Conservation (phyloP, 768 basidiomycete genomes). For the Russula emetica region DNA sequence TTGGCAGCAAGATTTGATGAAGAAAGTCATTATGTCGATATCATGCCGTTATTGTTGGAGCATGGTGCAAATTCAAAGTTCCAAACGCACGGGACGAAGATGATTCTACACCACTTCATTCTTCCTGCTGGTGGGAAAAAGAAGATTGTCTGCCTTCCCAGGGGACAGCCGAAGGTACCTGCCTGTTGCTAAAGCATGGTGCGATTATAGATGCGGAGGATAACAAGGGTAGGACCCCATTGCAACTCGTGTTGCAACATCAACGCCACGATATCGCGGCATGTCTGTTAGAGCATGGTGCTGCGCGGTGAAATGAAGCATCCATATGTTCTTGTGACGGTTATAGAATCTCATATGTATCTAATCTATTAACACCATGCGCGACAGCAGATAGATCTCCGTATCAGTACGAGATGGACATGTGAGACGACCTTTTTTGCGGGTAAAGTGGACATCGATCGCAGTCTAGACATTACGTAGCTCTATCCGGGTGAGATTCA, state of each 20-base stretch:
- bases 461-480: no score
- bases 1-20: neutral
- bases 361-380: no score
- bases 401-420: no score
- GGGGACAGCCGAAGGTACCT: neutral
- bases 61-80: neutral
- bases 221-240: neutral
- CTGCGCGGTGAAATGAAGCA: no score
- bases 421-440: no score
- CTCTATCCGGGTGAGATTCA: no score
- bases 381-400: no score
- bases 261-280: neutral
- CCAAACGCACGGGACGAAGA: neutral
- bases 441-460: no score
- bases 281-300: no score
- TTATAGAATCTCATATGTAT: no score
- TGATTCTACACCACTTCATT: neutral
- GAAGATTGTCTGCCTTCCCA: rapidly evolving
- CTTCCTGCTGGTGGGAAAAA: neutral
- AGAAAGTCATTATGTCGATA: neutral
- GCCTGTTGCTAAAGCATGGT: conserved; percentile 3
- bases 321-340: no score
- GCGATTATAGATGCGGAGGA: neutral
- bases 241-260: neutral
- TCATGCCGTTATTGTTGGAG: neutral